Evolutionary conservation across 139 green algal species (phyloP).

Genomic region (Chlamydomonas sp.): DNA sequence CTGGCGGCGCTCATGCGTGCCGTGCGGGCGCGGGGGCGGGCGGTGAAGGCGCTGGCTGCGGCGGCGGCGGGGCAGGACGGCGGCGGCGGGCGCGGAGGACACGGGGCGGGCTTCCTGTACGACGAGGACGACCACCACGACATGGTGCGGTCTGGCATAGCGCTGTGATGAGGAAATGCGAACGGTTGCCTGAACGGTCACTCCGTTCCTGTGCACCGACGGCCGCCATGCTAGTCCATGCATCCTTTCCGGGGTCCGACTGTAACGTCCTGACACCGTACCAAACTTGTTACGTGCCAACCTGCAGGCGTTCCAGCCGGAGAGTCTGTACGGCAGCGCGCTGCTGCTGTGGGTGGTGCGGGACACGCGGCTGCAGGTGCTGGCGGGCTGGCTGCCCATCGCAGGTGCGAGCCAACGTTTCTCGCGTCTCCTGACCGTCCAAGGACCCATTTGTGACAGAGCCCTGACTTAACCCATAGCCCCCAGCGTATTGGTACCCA

Average conservation of each 20-base stretch:
- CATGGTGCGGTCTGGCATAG: neutral
- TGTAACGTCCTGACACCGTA: too few species aligned
- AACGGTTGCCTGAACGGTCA: too few species aligned
- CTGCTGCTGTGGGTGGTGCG: slow-evolving; percentile 24
- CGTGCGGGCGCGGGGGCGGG: neutral
- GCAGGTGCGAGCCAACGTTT: neutral
- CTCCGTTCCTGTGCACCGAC: too few species aligned
- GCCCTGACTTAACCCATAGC: too few species aligned
- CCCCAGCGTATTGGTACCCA: too few species aligned
- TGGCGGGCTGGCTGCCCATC: slow-evolving; percentile 38
- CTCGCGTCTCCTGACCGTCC: neutral
- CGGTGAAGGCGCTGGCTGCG: slow-evolving; percentile 1
- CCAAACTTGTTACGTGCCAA: too few species aligned
- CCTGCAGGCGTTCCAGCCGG: slow-evolving; percentile 24
- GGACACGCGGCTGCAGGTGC: slow-evolving; percentile 18
- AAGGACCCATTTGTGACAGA: too few species aligned
- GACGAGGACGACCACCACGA: slow-evolving; percentile 35
- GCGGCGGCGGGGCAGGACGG: slow-evolving; percentile 7
- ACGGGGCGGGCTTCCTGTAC: slow-evolving; percentile 18
- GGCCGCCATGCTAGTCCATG: too few species aligned
- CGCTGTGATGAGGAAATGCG: neutral
- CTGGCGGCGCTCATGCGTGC: slow-evolving; percentile 17
- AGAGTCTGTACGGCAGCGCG: slow-evolving; percentile 24
- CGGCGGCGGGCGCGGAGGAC: neutral
- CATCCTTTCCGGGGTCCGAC: too few species aligned